Conservation (phyloP, 2,329 filamentous ascomycete genomes). For the Xylaria sp. region DNA sequence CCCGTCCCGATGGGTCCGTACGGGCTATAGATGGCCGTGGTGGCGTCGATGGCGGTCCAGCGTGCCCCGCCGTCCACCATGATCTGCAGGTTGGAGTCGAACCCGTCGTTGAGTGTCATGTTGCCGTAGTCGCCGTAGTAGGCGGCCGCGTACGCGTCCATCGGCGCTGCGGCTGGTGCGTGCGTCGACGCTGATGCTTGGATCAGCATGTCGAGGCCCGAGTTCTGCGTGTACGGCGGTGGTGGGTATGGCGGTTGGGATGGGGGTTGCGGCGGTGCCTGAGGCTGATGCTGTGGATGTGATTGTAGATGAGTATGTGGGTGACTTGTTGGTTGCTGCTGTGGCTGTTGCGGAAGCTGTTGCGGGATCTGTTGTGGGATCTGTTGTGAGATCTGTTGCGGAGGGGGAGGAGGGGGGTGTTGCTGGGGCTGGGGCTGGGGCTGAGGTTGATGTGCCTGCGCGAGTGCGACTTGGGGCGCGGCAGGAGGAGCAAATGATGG, state of each 20-base stretch:
- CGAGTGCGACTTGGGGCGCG: conserved; percentile 29
- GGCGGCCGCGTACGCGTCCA: conserved; percentile 37
- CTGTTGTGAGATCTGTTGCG: not conserved
- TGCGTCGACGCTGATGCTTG: conserved; percentile 49
- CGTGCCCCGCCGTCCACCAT: conserved; percentile 54
- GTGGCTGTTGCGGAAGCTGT: conserved; percentile 40
- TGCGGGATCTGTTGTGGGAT: conserved; percentile 33
- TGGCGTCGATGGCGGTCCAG: conserved; percentile 42
- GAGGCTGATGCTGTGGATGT: conserved; percentile 25
- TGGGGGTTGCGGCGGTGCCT: conserved; percentile 35
- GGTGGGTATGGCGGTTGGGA: conserved; percentile 34
- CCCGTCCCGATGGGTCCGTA: conserved; percentile 38
- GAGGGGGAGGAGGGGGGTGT: not conserved
- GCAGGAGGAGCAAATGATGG: conserved; percentile 34
- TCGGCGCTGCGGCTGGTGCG: conserved; percentile 45
- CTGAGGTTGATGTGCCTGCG: conserved; percentile 39
- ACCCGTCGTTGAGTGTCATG: conserved; percentile 55
- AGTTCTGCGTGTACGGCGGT: conserved; percentile 42
- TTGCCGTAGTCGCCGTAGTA: conserved; percentile 45
- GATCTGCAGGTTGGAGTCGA: conserved; percentile 57
- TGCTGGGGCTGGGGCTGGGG: conserved; percentile 27
- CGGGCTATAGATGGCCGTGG: conserved; percentile 42
- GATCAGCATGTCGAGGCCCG: conserved; percentile 55
- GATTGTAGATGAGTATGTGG: conserved; percentile 37
- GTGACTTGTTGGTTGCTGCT: conserved; percentile 38